phyloP scores from a whole-genome alignment of 495 filamentous ascomycete genomes.

The Aspergillus bertholletiae region DNA sequence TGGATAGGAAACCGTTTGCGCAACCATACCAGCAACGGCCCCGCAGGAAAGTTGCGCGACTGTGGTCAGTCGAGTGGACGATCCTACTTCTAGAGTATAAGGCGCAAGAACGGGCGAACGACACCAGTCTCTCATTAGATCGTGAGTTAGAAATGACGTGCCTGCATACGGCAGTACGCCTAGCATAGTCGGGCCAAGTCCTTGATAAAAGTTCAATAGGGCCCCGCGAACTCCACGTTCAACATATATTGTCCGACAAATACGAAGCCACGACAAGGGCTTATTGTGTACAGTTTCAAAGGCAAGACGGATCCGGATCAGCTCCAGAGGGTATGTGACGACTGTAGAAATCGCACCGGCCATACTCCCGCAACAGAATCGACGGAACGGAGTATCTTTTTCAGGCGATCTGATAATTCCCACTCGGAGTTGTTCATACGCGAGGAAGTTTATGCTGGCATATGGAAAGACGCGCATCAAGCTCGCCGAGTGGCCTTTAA shows the following conservation, averaged over 20 bases:
- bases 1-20: conserved; percentile 89
- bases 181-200: conserved; percentile 81
- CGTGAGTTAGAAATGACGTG: conserved; percentile 92
- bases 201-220: conserved; percentile 88
- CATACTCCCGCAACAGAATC: conserved; percentile 72
- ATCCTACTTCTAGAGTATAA: conserved; percentile 60
- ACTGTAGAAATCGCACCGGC: conserved; percentile 89
- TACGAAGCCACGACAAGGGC: conserved; percentile 61
- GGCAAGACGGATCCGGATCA: conserved; percentile 86
- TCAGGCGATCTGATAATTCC: conserved; percentile 63
- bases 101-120: conserved; percentile 59
- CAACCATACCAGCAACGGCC: conserved; percentile 78
- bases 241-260: conserved; percentile 78
- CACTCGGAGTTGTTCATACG: conserved; percentile 90
- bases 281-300: conserved; percentile 79
- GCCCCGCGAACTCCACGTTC: conserved; percentile 69
- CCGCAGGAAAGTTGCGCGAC: conserved; percentile 80
- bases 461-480: conserved; percentile 95
- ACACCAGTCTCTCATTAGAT: conserved; percentile 76
- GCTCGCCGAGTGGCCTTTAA: conserved; percentile 90
- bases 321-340: conserved; percentile 90
- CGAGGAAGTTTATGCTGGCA: conserved; percentile 93
- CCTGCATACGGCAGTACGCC: conserved; percentile 98
- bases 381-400: conserved; percentile 78
- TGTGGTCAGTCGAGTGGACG: conserved; percentile 51